Conservation (phyloP, 345 rosid species). For the Turritis glabra region DNA sequence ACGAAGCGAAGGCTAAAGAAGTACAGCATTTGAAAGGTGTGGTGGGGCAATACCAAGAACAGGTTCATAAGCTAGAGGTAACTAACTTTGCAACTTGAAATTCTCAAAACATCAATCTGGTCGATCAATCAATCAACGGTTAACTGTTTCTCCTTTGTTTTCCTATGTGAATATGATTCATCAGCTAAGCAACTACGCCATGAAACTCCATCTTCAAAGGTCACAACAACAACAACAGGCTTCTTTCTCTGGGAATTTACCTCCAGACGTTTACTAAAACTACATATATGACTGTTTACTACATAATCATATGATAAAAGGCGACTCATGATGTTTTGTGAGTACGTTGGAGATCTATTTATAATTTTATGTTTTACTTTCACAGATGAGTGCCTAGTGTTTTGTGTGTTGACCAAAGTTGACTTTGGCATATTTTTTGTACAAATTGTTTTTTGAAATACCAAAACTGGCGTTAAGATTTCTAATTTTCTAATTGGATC, state of each 20-base stretch:
- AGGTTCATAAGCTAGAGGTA: conserved; percentile 54
- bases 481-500: too few relatives aligned
- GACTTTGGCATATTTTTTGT: too few relatives aligned
- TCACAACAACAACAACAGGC: conserved; percentile 40
- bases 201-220: conserved; percentile 54
- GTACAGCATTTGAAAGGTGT: conserved; percentile 43
- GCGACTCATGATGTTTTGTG: too few relatives aligned
- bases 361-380: too few relatives aligned
- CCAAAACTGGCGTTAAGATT: too few relatives aligned
- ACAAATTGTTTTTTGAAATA: too few relatives aligned
- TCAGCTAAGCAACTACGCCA: conserved; percentile 54
- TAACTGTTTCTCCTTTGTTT: conserved; percentile 6
- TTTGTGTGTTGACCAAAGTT: too few relatives aligned
- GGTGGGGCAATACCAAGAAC: conserved; percentile 52
- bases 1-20: conserved; percentile 50
- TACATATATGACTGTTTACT: neutral
- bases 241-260: conserved; percentile 40
- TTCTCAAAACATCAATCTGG: neutral
- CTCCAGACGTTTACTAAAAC: conserved; percentile 30
- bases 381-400: too few relatives aligned
- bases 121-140: neutral
- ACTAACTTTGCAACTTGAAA: neutral
- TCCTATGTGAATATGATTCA: neutral
- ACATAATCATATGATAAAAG: conserved; percentile 2
- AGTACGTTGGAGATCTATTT: too few relatives aligned